phyloP scores from a whole-genome alignment of 106 monocot species.

The Apostasia shenzhenica region DNA sequence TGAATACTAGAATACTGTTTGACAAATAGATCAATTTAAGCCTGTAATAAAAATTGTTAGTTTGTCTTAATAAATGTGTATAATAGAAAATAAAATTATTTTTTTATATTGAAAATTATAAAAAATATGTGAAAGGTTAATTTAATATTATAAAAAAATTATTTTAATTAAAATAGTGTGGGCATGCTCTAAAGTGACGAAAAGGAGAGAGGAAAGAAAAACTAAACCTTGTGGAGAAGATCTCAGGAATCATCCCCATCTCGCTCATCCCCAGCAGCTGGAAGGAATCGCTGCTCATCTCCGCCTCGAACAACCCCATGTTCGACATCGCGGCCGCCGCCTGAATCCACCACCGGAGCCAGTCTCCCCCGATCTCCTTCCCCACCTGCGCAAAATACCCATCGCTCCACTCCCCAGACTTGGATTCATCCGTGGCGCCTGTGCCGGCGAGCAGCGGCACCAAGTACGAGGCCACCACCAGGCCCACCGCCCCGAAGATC shows the following conservation, averaged over 20 bases:
- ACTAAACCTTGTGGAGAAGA: slow-evolving; percentile 66
- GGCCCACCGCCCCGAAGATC: slow-evolving; percentile 45
- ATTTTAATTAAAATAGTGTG: too few relatives aligned
- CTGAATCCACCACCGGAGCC: slow-evolving; percentile 80
- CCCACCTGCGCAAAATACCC: slow-evolving; percentile 81
- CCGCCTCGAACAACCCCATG: slow-evolving; percentile 88
- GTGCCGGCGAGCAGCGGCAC: slow-evolving; percentile 78
- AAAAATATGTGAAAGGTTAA: too few relatives aligned
- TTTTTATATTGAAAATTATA: too few relatives aligned
- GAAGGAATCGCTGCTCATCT: slow-evolving; percentile 89
- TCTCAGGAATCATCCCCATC: slow-evolving; percentile 67
- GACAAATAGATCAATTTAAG: too few relatives aligned
- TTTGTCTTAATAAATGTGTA: too few relatives aligned
- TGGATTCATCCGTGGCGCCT: slow-evolving; percentile 34
- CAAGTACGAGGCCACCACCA: slow-evolving; percentile 63
- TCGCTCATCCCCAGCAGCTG: slow-evolving; percentile 89
- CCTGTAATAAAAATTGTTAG: too few relatives aligned
- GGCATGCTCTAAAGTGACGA: not conserved
- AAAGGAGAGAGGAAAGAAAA: not conserved
- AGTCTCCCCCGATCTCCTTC: slow-evolving; percentile 51
- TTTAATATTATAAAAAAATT: too few relatives aligned
- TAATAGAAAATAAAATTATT: too few relatives aligned
- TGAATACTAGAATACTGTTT: too few relatives aligned
- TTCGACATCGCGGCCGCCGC: slow-evolving; percentile 85
- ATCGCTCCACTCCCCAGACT: slow-evolving; percentile 59